Conservation (phyloP, 1,139 yeast species). For the Candida albicans region DNA sequence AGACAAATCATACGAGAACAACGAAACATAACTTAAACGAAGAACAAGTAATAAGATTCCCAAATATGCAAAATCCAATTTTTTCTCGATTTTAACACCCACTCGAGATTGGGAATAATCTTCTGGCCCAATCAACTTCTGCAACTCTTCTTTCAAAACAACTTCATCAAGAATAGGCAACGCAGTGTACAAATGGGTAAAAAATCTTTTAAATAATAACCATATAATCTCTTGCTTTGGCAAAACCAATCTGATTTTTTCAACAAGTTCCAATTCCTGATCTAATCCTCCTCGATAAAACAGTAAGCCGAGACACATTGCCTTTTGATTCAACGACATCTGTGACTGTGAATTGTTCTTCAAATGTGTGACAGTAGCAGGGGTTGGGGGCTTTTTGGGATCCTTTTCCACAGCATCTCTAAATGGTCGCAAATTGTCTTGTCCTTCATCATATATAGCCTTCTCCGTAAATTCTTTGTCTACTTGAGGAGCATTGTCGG, state of each 20-base stretch:
- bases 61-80: constrained; percentile 33
- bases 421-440: constrained; percentile 21
- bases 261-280: constrained; percentile 27
- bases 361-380: not conserved
- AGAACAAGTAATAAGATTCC: constrained; percentile 30
- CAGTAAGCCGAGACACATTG: constrained; percentile 29
- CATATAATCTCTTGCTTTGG: constrained; percentile 47
- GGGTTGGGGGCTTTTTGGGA: constrained; percentile 2
- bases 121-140: constrained; percentile 25
- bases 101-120: constrained; percentile 14
- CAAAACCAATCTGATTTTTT: constrained; percentile 38
- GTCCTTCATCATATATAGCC: constrained; percentile 21
- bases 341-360: constrained; percentile 4
- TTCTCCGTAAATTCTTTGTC: constrained; percentile 15
- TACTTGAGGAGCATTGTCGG: constrained; percentile 7
- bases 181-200: constrained; percentile 43
- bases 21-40: constrained; percentile 31
- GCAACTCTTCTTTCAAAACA: constrained; percentile 20
- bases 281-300: constrained; percentile 35
- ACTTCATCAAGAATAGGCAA: constrained; percentile 50
- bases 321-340: constrained; percentile 21
- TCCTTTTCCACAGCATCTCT: constrained; percentile 13
- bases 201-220: constrained; percentile 47
- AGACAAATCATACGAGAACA: constrained; percentile 31
- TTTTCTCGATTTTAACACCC: constrained; percentile 24